These are phyloP conservation scores for Evernia prunastri DNA, from an alignment of 495 filamentous ascomycete genomes.

Conservation along the genomic window DNA sequence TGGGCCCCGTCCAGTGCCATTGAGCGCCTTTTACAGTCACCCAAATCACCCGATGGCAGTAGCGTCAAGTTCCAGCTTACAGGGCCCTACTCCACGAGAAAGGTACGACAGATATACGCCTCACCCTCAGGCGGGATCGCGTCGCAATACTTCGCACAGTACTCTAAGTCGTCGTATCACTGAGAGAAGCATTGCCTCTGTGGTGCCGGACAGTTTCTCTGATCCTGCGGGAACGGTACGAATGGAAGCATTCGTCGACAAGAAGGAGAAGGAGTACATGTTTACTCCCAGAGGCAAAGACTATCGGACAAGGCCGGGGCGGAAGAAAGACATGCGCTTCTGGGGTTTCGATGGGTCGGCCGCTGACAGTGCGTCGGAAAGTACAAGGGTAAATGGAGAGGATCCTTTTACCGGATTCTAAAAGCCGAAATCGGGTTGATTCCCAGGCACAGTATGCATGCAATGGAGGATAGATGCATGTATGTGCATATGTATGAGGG, in stretches of 20 bases:
- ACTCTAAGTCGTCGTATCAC: conserved; percentile 9
- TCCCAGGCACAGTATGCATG: background rate
- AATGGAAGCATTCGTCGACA: conserved; percentile 92
- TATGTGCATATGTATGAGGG: background rate
- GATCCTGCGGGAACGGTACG: conserved; percentile 81
- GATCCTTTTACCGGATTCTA: conserved; percentile 26
- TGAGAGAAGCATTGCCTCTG: conserved; percentile 19
- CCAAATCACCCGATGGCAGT: conserved; percentile 22
- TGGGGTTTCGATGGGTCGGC: conserved; percentile 18
- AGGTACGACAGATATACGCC: conserved; percentile 23
- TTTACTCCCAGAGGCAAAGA: conserved; percentile 3
- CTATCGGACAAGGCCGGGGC: conserved; percentile 12
- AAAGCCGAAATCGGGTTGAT: background rate
- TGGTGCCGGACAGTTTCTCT: conserved; percentile 40
- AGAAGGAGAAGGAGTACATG: conserved; percentile 28
- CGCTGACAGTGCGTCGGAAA: conserved; percentile 5
- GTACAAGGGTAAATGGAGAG: conserved; percentile 11
- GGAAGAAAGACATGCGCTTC: conserved; percentile 27
- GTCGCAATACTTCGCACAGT: background rate
- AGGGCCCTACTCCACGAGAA: conserved; percentile 22
- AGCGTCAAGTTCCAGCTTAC: conserved; percentile 28
- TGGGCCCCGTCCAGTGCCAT: conserved; percentile 48
- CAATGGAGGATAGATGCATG: background rate
- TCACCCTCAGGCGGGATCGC: conserved; percentile 7
- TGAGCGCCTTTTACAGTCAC: conserved; percentile 28